Evolutionary conservation across 768 basidiomycete species (phyloP), one percentile per base, ranked within the genome.

Genomic region (Kwoniella pini): DNA sequence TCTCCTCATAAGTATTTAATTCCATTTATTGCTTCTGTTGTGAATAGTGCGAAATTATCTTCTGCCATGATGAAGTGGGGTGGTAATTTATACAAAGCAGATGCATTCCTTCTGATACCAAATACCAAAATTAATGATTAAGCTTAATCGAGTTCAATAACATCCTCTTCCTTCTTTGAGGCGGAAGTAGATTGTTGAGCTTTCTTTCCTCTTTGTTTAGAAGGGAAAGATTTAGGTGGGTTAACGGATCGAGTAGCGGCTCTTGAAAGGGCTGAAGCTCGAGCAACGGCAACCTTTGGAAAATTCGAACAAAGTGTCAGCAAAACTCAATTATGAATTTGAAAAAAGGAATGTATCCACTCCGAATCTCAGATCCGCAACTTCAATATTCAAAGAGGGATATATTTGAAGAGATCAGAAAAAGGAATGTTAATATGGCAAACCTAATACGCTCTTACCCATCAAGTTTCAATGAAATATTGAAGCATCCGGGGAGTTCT

Each of bases 221-320:
- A 36, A 22, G 68, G 68, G 57, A 43, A 63, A 42, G 57, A 57
- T 49, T 73, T 73, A 43, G 69, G 67, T 26, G 65, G 67, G 69
- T 68, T 71, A 67, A 57, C 69, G 42, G 68, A 50, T 54, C 63
- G 64, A 36, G 44, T 57, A 42, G 62, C 31, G 54, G 56, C 69
- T 48, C 63, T 54, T 57, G 63, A 27, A 48, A 74, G 63, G 59
- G 75, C 70, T 57, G 75, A 74, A 62, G 70, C 68, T 21, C 75
- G 70, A 58, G 75, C 75, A 51, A 76, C 75, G 57, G 75, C 75
- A 60, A 60, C 70, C 75, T 76, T n/a, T n/a, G n/a, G 50, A 33
- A 33, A 11, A 33, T n/a, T 28, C 28, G n/a, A 7, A 48, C 19
- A 24, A 24, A 10, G 40, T 50, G 42, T 26, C 45, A 50, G 33